phyloP scores from a whole-genome alignment of 371 early-diverging fungal species.

The Haplosporangium sp. region DNA sequence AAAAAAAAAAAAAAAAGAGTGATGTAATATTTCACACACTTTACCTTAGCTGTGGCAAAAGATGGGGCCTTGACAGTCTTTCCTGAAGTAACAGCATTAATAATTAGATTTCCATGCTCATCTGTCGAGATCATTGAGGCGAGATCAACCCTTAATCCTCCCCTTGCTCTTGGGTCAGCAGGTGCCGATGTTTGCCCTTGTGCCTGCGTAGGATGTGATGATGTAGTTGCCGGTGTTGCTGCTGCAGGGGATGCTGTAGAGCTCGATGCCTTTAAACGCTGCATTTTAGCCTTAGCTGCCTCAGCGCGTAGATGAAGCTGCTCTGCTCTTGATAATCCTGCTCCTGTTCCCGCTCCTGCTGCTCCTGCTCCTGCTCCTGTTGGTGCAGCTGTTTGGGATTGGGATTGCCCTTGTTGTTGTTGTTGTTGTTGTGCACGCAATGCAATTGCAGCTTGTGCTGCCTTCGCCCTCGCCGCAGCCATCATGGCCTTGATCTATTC shows the following conservation, averaged over 20 bases:
- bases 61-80: conserved; percentile 31
- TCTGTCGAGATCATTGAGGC: conserved; percentile 47
- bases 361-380: conserved; percentile 14
- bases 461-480: conserved; percentile 31
- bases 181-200: conserved; percentile 11
- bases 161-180: conserved; percentile 28
- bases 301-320: conserved; percentile 23
- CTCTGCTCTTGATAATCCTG: conserved; percentile 17
- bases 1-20: neutral
- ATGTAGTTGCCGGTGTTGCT: neutral
- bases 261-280: conserved; percentile 6
- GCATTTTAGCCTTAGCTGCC: conserved; percentile 21
- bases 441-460: conserved; percentile 25
- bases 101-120: conserved; percentile 47
- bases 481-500: conserved; percentile 23
- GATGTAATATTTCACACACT: neutral
- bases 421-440: conserved; percentile 10
- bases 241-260: conserved; percentile 10
- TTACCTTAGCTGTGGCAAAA: conserved; percentile 55
- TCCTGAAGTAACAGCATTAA: conserved; percentile 42
- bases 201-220: neutral
- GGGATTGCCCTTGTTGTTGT: neutral
- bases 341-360: conserved; percentile 9
- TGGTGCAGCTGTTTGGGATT: conserved; percentile 3
- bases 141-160: conserved; percentile 39